Evolutionary conservation across 2,329 filamentous ascomycete species (phyloP), one percentile per base, ranked within the genome.

Genomic region (Meredithiella fracta): DNA sequence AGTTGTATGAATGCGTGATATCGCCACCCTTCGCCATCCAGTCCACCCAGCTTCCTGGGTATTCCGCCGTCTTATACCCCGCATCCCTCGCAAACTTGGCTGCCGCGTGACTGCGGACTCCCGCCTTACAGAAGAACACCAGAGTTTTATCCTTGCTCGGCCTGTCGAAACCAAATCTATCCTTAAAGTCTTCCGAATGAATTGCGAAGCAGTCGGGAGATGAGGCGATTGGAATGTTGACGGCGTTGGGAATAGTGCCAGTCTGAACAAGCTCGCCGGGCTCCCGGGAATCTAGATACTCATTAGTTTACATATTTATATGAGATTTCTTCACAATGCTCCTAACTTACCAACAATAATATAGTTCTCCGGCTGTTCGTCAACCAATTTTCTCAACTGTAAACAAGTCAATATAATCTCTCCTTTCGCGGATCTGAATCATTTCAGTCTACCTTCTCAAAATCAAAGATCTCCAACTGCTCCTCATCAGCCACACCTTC

Each of bases 121-220:
- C 92, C 0, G 90, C 83, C 71, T 88, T 94, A 71, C 92, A 98
- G 68, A 95, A 97, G 64, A 97, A 92, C 3, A 97, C 75, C 14
- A 95, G 67, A 61, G 78, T 73, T 31, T 68, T 66, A n/a, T 78
- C 73, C 59, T 71, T 72, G 1, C 64, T 63, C 0, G 75, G 90
- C 59, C 86, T 85, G 58, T 75, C 70, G 64, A 85, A 94, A 3
- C 88, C 90, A 68, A 88, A 90, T 15, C 83, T 72, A 59, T 88
- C 86, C 65, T 85, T 78, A 65, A 97, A 97, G 60, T 95, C 89
- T 11, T 86, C 84, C 0, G 76, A 73, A 0, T 74, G 67, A 6
- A 96, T 75, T 67, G 89, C 84, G 64, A 94, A 82, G 58, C 83
- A 83, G 67, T 96, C 89, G 1, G 89, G 82, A 44, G 81, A 76